These are phyloP conservation scores for Paxillus involutus DNA, from an alignment of 768 basidiomycete genomes.

Conservation along the genomic window DNA sequence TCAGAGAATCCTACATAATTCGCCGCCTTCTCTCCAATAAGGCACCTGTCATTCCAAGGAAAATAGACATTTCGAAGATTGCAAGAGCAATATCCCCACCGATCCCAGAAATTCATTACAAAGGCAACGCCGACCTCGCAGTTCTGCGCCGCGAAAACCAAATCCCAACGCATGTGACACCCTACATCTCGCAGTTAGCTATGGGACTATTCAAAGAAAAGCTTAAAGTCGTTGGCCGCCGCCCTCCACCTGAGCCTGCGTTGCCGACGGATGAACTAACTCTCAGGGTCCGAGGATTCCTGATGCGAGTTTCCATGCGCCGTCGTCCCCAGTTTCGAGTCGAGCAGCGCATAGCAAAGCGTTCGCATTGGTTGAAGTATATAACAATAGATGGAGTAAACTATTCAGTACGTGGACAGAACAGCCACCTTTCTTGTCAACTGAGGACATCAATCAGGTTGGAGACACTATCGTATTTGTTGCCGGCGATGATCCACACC, in stretches of 20 bases:
- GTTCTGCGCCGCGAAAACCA: conserved; percentile 57
- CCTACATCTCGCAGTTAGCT: conserved; percentile 53
- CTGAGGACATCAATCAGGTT: conserved; percentile 38
- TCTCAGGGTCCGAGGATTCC: conserved; percentile 20
- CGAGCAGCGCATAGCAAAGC: conserved; percentile 33
- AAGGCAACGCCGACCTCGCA: conserved; percentile 52
- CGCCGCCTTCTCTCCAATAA: conserved; percentile 13
- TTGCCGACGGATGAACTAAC: conserved; percentile 9
- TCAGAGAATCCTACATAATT: conserved; percentile 22
- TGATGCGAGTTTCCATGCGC: conserved; percentile 16
- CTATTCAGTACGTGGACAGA: conserved; percentile 40
- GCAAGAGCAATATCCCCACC: not conserved
- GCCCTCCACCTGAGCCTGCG: conserved; percentile 20
- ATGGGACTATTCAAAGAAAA: conserved; percentile 52
- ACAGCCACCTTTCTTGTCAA: not conserved
- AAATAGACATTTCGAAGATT: conserved; percentile 1
- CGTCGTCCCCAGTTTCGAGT: conserved; percentile 18
- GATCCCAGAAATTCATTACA: conserved; percentile 8
- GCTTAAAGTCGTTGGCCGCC: conserved; percentile 53
- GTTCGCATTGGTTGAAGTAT: conserved; percentile 37
- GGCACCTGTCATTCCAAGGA: conserved; percentile 14
- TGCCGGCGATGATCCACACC: conserved; percentile 29
- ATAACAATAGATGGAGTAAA: conserved; percentile 42
- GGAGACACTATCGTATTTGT: conserved; percentile 64
- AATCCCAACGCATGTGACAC: conserved; percentile 61